Evolutionary conservation across 2,329 filamentous ascomycete species (phyloP).

Genomic region (Alternaria angustiovoidea): DNA sequence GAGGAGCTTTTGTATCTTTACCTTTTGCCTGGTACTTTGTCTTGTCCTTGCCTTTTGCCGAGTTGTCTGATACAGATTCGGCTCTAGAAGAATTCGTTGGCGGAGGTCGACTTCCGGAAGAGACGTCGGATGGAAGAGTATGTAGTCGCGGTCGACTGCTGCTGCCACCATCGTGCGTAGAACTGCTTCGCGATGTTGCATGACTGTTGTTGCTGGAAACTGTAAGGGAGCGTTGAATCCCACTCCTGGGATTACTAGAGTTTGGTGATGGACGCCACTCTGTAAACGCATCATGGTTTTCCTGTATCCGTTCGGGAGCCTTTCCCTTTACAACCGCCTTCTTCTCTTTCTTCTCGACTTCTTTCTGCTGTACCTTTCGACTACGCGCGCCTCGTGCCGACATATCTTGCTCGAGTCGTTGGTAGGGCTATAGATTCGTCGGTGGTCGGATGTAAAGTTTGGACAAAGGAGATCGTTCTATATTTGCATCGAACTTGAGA

Average conservation of each 20-base stretch:
- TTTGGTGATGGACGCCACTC: conserved; percentile 39
- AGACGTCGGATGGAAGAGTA: conserved; percentile 35
- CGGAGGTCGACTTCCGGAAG: conserved; percentile 24
- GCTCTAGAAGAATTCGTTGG: conserved; percentile 32
- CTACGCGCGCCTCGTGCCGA: conserved; percentile 52
- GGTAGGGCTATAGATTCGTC: not conserved
- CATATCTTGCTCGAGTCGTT: conserved; percentile 33
- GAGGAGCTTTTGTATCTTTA: conserved; percentile 50
- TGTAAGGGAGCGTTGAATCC: conserved; percentile 38
- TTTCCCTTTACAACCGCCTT: conserved; percentile 45
- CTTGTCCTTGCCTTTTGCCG: conserved; percentile 43
- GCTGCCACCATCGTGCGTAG: conserved; percentile 31
- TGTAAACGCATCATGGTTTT: conserved; percentile 38
- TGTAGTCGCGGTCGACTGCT: conserved; percentile 27
- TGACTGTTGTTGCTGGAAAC: conserved; percentile 41
- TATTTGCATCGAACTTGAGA: not conserved
- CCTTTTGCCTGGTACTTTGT: conserved; percentile 46
- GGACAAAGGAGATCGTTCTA: not conserved
- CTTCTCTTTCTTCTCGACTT: conserved; percentile 52
- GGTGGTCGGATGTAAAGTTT: not conserved
- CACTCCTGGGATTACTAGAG: conserved; percentile 25
- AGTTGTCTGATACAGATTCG: conserved; percentile 37
- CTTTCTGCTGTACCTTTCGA: conserved; percentile 51
- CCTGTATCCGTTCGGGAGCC: conserved; percentile 31
- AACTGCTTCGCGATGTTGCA: conserved; percentile 41